Conservation (phyloP, 345 rosid genomes). For the Psidium guajava region DNA sequence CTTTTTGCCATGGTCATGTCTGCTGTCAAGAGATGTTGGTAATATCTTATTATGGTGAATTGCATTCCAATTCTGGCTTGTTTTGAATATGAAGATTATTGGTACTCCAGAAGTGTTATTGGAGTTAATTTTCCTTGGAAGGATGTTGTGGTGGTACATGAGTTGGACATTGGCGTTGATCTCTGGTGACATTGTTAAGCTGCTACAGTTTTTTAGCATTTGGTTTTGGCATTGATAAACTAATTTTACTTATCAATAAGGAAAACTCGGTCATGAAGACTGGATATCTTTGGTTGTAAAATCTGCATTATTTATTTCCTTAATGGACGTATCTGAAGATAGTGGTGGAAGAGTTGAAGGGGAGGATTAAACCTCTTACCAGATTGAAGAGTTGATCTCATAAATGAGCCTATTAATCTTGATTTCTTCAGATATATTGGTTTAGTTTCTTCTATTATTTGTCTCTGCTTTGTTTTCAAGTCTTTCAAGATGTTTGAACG, state of each 20-base stretch:
- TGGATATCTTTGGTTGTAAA: background rate
- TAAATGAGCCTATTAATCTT: background rate
- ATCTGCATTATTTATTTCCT: background rate
- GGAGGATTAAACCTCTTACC: background rate
- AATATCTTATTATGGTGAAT: background rate
- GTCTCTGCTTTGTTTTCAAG: background rate
- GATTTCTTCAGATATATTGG: background rate
- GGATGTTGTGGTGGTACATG: background rate
- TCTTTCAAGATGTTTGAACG: background rate
- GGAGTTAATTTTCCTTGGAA: background rate
- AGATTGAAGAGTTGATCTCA: background rate
- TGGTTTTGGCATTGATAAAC: background rate
- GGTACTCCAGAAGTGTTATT: background rate
- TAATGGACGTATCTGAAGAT: background rate
- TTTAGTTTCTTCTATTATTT: background rate
- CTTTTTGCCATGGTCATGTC: background rate
- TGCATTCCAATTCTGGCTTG: background rate
- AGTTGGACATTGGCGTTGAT: background rate
- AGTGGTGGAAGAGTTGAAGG: background rate
- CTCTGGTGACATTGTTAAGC: background rate
- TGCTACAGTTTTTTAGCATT: background rate
- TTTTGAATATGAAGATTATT: background rate
- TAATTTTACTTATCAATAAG: background rate
- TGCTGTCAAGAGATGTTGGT: background rate
- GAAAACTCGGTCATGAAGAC: background rate